Evolutionary conservation across 2,329 filamentous ascomycete genomes (phyloP), one percentile per base, ranked within the genome.

Genomic region (Alternaria tenuissima): DNA sequence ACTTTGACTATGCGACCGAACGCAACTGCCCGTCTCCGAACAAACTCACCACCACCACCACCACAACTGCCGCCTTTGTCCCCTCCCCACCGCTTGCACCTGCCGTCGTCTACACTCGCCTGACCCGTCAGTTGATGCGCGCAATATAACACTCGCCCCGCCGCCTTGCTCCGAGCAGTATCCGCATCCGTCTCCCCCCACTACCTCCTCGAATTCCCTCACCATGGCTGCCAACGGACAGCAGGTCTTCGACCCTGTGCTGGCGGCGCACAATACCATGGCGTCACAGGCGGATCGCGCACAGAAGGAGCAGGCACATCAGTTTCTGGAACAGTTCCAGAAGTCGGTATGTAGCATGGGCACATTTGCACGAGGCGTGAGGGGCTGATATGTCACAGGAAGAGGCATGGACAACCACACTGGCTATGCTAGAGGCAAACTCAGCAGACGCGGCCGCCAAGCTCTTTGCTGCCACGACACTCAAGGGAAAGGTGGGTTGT

Each of bases 321-420:
- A 94, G 77, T 99, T 90, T 78, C 85, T 99, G 62, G 92, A 96
- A 81, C 89, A 88, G 71, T 99, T 98, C 81, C 95, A 99, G 86
- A 99, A 99, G 88, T 98, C 95, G 79, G 94, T 97, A 81, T 70
- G 90, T 87, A 62, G 26, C 34, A 26, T 54, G 36, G 42, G n/a
- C 30, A 46, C 24, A n/a, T 7, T 26, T 52, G 49, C 47, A 54
- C 59, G 62, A 59, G 65, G 65, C 69, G 67, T 59, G 46, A 24
- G 55, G 62, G 65, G 67, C 67, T 78, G 64, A 72, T 53, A 74
- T 63, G 46, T 41, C 58, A 55, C 77, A 97, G 93, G 86, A 91
- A 76, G 92, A 93, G 78, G 95, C 95, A 69, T 99, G 95, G 95
- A 90, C 89, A 44, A 90, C 91, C 47, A 94, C 93, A 64, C 90